Conservation (phyloP, 2,329 filamentous ascomycete species). For the Ramichloridium luteum region DNA sequence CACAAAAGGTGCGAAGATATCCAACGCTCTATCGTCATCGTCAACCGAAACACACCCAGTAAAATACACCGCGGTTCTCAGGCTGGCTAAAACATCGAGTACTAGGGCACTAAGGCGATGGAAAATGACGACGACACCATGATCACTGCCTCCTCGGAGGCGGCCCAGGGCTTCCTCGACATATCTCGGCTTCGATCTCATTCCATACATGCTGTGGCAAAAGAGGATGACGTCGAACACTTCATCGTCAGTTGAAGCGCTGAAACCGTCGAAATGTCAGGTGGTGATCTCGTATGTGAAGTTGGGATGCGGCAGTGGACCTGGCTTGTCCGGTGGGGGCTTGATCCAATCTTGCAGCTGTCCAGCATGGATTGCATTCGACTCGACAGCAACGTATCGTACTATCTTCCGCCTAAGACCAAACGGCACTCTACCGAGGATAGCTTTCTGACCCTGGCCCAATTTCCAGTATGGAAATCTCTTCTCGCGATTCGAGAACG, state of each 20-base stretch:
- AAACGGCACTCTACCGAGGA: constrained; percentile 40
- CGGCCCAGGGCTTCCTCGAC: constrained; percentile 38
- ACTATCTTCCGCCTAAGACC: constrained; percentile 33
- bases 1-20: constrained; percentile 43
- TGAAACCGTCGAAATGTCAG: constrained; percentile 29
- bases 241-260: constrained; percentile 17
- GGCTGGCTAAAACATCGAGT: constrained; percentile 38
- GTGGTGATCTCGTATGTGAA: constrained; percentile 28
- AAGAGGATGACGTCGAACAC: constrained; percentile 47
- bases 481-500: constrained; percentile 30
- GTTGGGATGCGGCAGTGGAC: constrained; percentile 33
- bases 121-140: constrained; percentile 42
- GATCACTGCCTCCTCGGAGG: constrained; percentile 31
- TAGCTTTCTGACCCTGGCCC: constrained; percentile 45
- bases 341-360: constrained; percentile 34
- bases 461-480: constrained; percentile 46
- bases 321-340: constrained; percentile 16
- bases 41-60: constrained; percentile 32
- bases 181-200: constrained; percentile 36
- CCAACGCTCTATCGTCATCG: constrained; percentile 35
- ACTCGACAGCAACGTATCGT: constrained; percentile 44
- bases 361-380: constrained; percentile 36
- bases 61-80: constrained; percentile 37
- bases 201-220: constrained; percentile 53
- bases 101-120: constrained; percentile 38